Percentiles rank a stretch among this genome's conserved stretches.
Conservation (phyloP, 768 basidiomycete species). For the Pisolithus marmoratus region DNA sequence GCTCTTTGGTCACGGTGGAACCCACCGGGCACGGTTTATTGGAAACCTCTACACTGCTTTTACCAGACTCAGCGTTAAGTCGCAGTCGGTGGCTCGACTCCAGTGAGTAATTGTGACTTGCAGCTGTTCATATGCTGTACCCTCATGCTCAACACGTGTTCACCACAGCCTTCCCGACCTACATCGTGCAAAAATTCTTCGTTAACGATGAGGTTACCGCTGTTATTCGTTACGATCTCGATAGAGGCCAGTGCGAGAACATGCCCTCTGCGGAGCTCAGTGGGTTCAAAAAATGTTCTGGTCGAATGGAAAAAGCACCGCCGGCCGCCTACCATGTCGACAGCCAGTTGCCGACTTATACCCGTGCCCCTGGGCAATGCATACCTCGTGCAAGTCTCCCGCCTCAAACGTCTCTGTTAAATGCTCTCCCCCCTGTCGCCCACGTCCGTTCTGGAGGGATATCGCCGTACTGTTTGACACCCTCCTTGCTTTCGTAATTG, state of each 20-base stretch:
- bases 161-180: conserved; percentile 42
- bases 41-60: conserved; percentile 46
- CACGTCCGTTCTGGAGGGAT: conserved; percentile 16
- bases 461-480: conserved; percentile 28
- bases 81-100: conserved; percentile 68
- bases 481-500: conserved; percentile 29
- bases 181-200: conserved; percentile 64
- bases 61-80: conserved; percentile 64
- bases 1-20: conserved; percentile 35
- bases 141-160: conserved; percentile 29
- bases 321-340: conserved; percentile 25
- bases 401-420: conserved; percentile 37
- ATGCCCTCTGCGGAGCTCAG: conserved; percentile 59
- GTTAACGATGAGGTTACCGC: conserved; percentile 60
- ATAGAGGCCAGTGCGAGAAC: conserved; percentile 44
- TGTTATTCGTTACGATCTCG: conserved; percentile 62
- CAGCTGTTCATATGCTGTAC: conserved; percentile 2
- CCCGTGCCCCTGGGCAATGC: conserved; percentile 29
- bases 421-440: conserved; percentile 37
- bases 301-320: conserved; percentile 24
- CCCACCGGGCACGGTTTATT: conserved; percentile 39
- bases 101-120: conserved; percentile 38
- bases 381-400: conserved; percentile 28
- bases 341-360: conserved; percentile 26
- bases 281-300: conserved; percentile 40